These are phyloP conservation scores for Rhypophila decipiens DNA, from an alignment of 495 filamentous ascomycete species.

Conservation along the genomic window DNA sequence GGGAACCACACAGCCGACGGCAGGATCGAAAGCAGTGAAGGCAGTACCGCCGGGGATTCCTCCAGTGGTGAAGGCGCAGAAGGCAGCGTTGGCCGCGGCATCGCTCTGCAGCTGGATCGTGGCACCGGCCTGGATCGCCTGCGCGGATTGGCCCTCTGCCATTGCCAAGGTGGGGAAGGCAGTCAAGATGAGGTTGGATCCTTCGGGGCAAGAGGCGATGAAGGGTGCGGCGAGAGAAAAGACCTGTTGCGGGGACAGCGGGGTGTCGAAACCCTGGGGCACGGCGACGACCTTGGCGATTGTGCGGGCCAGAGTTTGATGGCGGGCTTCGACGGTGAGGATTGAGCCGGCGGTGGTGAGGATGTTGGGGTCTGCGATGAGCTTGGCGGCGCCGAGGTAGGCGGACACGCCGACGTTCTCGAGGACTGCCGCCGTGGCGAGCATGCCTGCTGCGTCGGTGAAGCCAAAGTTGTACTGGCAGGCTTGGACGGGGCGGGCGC, in stretches of 20 bases:
- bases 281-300: slow-evolving; percentile 41
- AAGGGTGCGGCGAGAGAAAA: slow-evolving; percentile 61
- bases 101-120: slow-evolving; percentile 36
- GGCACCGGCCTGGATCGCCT: slow-evolving; percentile 36
- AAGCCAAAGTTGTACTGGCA: slow-evolving; percentile 60
- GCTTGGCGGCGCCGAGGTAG: slow-evolving; percentile 56
- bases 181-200: slow-evolving; percentile 48
- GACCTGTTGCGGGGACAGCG: slow-evolving; percentile 50
- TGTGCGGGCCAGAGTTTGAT: slow-evolving; percentile 54
- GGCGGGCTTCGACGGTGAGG: slow-evolving; percentile 54
- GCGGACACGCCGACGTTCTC: slow-evolving; percentile 58
- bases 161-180: slow-evolving; percentile 53
- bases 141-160: slow-evolving; percentile 35
- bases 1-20: slow-evolving; percentile 45
- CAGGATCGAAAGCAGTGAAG: slow-evolving; percentile 42
- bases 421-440: slow-evolving; percentile 52
- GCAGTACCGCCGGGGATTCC: slow-evolving; percentile 43
- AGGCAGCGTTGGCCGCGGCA: slow-evolving; percentile 34
- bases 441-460: slow-evolving; percentile 52
- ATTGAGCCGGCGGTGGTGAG: slow-evolving; percentile 53
- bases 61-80: slow-evolving; percentile 54
- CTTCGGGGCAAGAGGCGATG: slow-evolving; percentile 53
- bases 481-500: slow-evolving; percentile 49
- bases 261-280: slow-evolving; percentile 54
- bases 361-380: slow-evolving; percentile 45